Evolutionary conservation across 2,329 filamentous ascomycete genomes (phyloP).

Genomic region (Clarireedia hainanense): DNA sequence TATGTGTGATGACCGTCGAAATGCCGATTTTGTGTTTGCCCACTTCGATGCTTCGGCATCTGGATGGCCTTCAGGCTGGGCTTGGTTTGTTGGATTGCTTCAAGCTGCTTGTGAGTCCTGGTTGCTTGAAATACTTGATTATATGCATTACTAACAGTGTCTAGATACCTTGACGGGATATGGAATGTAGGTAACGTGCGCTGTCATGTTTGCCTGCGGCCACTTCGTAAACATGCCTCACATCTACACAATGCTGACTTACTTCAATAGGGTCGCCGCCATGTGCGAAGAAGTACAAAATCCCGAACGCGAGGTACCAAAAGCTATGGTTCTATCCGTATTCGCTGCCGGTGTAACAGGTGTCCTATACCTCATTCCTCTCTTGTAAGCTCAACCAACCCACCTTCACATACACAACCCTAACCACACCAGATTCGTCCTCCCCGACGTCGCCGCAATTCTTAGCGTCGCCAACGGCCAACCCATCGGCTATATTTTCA

Average conservation of each 20-base stretch:
- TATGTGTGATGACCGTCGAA: conserved; percentile 47
- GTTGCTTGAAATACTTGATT: not conserved
- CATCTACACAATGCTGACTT: conserved; percentile 45
- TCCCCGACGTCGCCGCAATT: conserved; percentile 58
- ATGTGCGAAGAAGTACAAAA: conserved; percentile 69
- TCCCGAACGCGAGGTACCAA: conserved; percentile 60
- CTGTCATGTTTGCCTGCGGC: not conserved
- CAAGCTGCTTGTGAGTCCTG: conserved; percentile 40
- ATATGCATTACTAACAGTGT: conserved; percentile 4
- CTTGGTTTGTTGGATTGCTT: conserved; percentile 63
- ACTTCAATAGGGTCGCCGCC: conserved; percentile 63
- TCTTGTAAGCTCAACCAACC: conserved; percentile 37
- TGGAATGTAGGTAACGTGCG: not conserved
- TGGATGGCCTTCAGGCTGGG: conserved; percentile 63
- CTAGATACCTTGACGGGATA: conserved; percentile 38
- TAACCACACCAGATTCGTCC: conserved; percentile 45
- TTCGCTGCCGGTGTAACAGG: conserved; percentile 59
- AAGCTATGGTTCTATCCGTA: conserved; percentile 63
- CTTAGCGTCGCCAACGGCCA: conserved; percentile 63
- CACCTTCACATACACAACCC: not conserved
- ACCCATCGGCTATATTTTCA: conserved; percentile 70
- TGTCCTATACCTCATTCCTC: conserved; percentile 60
- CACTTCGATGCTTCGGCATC: conserved; percentile 59
- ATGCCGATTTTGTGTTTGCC: conserved; percentile 56
- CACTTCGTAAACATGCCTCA: not conserved